phyloP scores from a whole-genome alignment of 768 basidiomycete genomes.

The Tricholoma flavovirens region DNA sequence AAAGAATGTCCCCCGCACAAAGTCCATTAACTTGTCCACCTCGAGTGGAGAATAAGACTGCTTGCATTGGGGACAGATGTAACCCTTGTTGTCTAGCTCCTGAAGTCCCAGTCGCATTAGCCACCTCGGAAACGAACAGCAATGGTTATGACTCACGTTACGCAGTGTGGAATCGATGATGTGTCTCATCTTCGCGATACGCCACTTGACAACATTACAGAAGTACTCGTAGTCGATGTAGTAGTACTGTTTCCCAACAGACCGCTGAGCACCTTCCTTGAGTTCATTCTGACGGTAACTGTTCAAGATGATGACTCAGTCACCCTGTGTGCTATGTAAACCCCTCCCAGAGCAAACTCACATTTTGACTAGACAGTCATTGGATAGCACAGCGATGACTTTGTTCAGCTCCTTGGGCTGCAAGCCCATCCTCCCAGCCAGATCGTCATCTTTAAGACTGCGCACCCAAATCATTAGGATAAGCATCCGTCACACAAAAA shows the following conservation, averaged over 20 bases:
- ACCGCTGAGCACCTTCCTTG: conserved; percentile 83
- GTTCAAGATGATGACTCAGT: conserved; percentile 4
- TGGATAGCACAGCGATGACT: conserved; percentile 74
- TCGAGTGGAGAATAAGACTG: conserved; percentile 83
- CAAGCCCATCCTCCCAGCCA: conserved; percentile 86
- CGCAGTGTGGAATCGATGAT: conserved; percentile 86
- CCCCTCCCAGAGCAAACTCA: conserved; percentile 28
- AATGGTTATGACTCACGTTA: conserved; percentile 50
- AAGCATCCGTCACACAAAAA: conserved; percentile 11
- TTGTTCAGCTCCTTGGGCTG: conserved; percentile 89
- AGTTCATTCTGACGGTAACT: conserved; percentile 91
- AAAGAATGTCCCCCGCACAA: conserved; percentile 53
- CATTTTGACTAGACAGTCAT: conserved; percentile 76
- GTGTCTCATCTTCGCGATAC: conserved; percentile 87
- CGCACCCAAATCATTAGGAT: conserved; percentile 18
- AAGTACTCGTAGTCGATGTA: conserved; percentile 95
- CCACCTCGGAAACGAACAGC: not conserved
- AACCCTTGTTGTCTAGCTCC: conserved; percentile 98
- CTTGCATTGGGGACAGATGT: conserved; percentile 87
- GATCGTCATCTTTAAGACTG: conserved; percentile 90
- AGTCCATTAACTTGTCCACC: conserved; percentile 78
- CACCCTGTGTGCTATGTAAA: not conserved
- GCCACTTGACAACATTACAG: conserved; percentile 97
- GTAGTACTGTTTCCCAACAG: conserved; percentile 88
- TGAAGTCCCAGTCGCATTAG: conserved; percentile 23